Evolutionary conservation across 2,329 filamentous ascomycete genomes (phyloP), one percentile per base, ranked within the genome.

Genomic region (Penicillium sp.): DNA sequence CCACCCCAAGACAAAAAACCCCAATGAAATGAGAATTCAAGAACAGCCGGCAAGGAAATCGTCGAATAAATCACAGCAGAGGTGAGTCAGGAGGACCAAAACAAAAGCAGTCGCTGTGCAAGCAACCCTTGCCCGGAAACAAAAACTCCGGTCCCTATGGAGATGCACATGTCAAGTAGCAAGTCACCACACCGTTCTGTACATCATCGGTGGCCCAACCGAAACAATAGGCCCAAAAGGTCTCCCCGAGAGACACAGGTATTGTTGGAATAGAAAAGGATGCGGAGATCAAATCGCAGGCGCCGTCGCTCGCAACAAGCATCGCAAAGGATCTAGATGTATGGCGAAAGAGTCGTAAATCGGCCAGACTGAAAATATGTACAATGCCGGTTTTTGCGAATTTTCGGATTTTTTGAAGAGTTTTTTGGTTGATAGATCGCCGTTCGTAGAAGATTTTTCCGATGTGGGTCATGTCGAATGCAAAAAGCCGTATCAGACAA

Each of bases 241-340:
- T 62, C 59, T 64, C 58, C 58, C 59, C 50, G 58, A 59, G 58
- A 59, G 56, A 59, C 54, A 60, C 50, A 55, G 59, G 58, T 63
- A 65, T 64, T 60, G 56, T 59, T 50, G 47, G 40, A 47, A 45
- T 50, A 50, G 51, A 46, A 31, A 32, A 17, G 45, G 52, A 64
- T 63, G 62, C 57, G 62, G 58, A 52, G 35, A 59, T 59, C 11
- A 55, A 59, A 62, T 62, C 59, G 59, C 60, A 65, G 57, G 62
- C 64, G 62, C 63, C 63, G 62, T 65, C 63, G 64, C 64, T 67
- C 62, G 60, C 60, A 64, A 56, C 52, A 61, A 64, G 51, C 53
- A 61, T 63, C 54, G 50, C 48, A 58, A 51, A 44, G 42, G 53
- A 57, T 62, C 56, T 63, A 64, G 50, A 55, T 53, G 51, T 51